Evolutionary conservation across 2,329 filamentous ascomycete genomes (phyloP).

Genomic region (Pyricularia sp.): DNA sequence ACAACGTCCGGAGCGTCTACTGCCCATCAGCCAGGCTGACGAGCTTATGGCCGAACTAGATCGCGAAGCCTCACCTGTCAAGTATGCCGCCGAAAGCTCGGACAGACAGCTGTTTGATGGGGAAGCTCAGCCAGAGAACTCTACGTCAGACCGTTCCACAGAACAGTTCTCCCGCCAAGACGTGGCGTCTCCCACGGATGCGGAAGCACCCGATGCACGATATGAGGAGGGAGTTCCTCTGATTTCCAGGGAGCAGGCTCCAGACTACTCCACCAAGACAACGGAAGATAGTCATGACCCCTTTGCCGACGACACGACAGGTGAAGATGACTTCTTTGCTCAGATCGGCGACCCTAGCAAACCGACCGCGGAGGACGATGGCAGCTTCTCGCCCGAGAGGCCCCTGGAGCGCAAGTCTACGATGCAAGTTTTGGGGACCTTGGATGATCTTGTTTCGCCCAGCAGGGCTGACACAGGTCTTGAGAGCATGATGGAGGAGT

Average conservation of each 20-base stretch:
- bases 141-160: background rate
- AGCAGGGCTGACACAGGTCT: constrained; percentile 12
- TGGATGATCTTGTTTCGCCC: constrained; percentile 22
- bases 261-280: background rate
- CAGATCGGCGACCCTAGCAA: constrained; percentile 26
- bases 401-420: constrained; percentile 57
- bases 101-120: background rate
- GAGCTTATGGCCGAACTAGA: constrained; percentile 41
- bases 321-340: constrained; percentile 50
- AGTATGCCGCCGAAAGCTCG: constrained; percentile 6
- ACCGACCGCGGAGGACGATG: background rate
- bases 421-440: constrained; percentile 45
- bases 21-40: constrained; percentile 37
- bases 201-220: constrained; percentile 39
- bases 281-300: background rate
- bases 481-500: constrained; percentile 19
- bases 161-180: constrained; percentile 30
- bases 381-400: constrained; percentile 14
- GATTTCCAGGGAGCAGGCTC: constrained; percentile 25
- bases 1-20: constrained; percentile 22
- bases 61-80: constrained; percentile 25
- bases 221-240: constrained; percentile 60
- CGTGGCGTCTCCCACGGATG: constrained; percentile 21
- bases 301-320: constrained; percentile 12
- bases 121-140: background rate